phyloP scores from a whole-genome alignment of 805 yeast genomes.

The Metschnikowia matae region DNA sequence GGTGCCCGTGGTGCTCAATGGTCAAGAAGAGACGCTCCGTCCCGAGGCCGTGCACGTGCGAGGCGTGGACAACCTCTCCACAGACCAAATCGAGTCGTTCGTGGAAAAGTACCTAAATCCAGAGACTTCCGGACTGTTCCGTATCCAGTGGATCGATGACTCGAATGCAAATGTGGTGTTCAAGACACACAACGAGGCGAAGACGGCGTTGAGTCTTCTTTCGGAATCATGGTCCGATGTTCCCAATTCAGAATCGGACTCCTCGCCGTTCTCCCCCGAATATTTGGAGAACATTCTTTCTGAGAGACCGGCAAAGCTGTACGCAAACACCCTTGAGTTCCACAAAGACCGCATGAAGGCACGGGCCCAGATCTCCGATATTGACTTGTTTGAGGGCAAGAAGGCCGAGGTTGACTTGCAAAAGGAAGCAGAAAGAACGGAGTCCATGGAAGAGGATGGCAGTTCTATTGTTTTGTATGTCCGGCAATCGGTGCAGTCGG shows the following conservation, averaged over 20 bases:
- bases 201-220: slow-evolving; percentile 33
- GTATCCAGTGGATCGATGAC: slow-evolving; percentile 67
- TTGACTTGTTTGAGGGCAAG: slow-evolving; percentile 13
- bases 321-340: slow-evolving; percentile 33
- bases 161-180: slow-evolving; percentile 53
- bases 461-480: slow-evolving; percentile 34
- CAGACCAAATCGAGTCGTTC: slow-evolving; percentile 54
- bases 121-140: slow-evolving; percentile 32
- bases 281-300: slow-evolving; percentile 26
- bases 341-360: slow-evolving; percentile 23
- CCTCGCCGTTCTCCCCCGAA: slow-evolving; percentile 13
- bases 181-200: slow-evolving; percentile 39
- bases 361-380: slow-evolving; percentile 3
- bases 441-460: slow-evolving; percentile 38
- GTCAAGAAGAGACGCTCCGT: slow-evolving; percentile 31
- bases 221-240: slow-evolving; percentile 21
- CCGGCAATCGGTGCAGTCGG: slow-evolving; percentile 51
- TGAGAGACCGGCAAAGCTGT: slow-evolving; percentile 41
- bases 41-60: slow-evolving; percentile 46
- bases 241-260: neutral
- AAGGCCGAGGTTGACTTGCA: slow-evolving; percentile 12
- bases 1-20: slow-evolving; percentile 31
- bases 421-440: neutral
- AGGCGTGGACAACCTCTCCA: slow-evolving; percentile 64
- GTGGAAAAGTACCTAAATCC: slow-evolving; percentile 38